Evolutionary conservation across 306 rosid species (phyloP).

Genomic region (Vigna unguiculata): DNA sequence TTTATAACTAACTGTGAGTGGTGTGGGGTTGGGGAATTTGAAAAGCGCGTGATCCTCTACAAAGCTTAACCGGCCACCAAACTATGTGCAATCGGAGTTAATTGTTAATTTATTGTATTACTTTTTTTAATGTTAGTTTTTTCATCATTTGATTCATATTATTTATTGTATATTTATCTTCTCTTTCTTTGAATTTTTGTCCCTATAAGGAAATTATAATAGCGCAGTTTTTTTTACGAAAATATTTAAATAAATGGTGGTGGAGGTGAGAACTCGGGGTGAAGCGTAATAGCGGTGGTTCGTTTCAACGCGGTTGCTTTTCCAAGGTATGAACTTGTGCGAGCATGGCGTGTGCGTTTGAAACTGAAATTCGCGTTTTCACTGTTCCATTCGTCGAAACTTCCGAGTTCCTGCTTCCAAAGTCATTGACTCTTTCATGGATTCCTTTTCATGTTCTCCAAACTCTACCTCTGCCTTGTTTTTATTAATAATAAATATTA

Average conservation of each 20-base stretch:
- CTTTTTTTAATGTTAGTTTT: not conserved
- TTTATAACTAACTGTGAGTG: not conserved
- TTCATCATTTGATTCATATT: not conserved
- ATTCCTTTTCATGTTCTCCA: not conserved
- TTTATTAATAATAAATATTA: not conserved
- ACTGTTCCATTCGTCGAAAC: slow-evolving; percentile 25
- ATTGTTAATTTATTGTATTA: no score
- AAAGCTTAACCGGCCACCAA: not conserved
- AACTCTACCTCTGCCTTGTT: not conserved
- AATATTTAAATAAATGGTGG: no score
- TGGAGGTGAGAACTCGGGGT: not conserved
- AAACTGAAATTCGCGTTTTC: not conserved
- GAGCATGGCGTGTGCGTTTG: not conserved
- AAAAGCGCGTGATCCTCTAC: slow-evolving; percentile 39
- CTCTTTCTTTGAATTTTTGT: not conserved
- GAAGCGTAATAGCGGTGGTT: not conserved
- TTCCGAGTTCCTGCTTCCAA: not conserved
- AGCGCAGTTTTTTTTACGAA: not conserved
- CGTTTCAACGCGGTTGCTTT: slow-evolving; percentile 45
- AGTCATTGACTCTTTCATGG: slow-evolving; percentile 13
- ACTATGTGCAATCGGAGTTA: not conserved
- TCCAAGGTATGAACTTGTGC: not conserved
- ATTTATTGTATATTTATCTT: not conserved
- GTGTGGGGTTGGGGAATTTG: not conserved
- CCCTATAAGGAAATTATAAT: not conserved